A percentile compares a stretch with the other conserved stretches of the same genome.
These are phyloP conservation scores for Warburgia ugandensis DNA, from an alignment of 164 flowering plant genomes.

Conservation along the genomic window DNA sequence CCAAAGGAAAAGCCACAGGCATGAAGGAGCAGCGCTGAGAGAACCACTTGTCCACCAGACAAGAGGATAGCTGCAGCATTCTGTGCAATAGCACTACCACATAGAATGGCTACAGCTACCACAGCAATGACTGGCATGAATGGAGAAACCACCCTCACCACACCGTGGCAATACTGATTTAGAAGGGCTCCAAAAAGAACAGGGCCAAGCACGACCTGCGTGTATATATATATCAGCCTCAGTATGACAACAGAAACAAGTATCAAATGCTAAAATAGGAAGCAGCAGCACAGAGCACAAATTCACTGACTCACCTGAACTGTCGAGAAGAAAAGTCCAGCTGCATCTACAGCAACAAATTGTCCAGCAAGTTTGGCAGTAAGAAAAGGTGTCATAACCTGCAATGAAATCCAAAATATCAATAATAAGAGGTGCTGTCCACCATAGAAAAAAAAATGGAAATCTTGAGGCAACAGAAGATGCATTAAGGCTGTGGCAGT, in stretches of 20 bases:
- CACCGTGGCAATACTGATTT: slow-evolving; percentile 61
- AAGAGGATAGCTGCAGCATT: slow-evolving; percentile 64
- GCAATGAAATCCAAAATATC: slow-evolving; percentile 12
- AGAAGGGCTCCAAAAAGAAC: slow-evolving; percentile 74
- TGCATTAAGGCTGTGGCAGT: neutral
- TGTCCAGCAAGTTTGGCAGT: slow-evolving; percentile 92
- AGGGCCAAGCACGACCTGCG: slow-evolving; percentile 84
- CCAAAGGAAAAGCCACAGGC: slow-evolving; percentile 84
- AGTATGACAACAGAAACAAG: too few relatives aligned
- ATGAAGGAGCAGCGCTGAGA: slow-evolving; percentile 62
- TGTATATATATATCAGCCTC: too few relatives aligned
- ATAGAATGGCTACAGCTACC: slow-evolving; percentile 66
- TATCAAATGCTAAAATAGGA: too few relatives aligned
- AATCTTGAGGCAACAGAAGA: neutral
- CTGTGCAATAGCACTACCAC: slow-evolving; percentile 83
- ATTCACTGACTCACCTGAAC: slow-evolving; percentile 60
- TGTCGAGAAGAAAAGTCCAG: slow-evolving; percentile 64
- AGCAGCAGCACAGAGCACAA: too few relatives aligned
- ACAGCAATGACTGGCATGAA: slow-evolving; percentile 83
- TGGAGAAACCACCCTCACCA: slow-evolving; percentile 69
- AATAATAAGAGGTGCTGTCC: neutral
- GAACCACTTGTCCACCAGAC: slow-evolving; percentile 71
- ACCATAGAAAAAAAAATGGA: neutral
- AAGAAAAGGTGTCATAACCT: slow-evolving; percentile 89
- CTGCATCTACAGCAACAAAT: slow-evolving; percentile 82